Evolutionary conservation across 2,329 filamentous ascomycete species (phyloP).

Genomic region (Phialocephala subalpina): DNA sequence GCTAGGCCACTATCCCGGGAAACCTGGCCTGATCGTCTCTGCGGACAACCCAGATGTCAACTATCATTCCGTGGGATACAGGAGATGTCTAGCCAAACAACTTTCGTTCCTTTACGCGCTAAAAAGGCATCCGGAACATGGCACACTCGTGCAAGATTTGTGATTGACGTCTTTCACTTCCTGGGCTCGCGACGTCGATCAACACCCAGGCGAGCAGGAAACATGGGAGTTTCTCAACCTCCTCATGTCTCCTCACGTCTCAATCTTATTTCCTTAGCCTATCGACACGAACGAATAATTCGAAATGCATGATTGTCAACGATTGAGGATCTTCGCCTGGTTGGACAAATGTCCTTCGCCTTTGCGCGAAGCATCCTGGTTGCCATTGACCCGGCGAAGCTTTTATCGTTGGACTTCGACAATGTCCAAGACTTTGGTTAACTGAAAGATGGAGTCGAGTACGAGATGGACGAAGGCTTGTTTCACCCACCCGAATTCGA

Average conservation of each 20-base stretch:
- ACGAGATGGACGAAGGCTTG: background rate
- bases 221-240: background rate
- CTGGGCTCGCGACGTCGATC: background rate
- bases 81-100: background rate
- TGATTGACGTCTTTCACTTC: slow-evolving; percentile 8
- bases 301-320: background rate
- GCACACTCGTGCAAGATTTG: background rate
- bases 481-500: background rate
- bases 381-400: background rate
- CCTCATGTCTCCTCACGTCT: background rate
- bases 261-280: background rate
- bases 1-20: background rate
- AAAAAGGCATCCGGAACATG: background rate
- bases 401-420: slow-evolving; percentile 1
- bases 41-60: background rate
- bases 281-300: background rate
- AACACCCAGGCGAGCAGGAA: background rate
- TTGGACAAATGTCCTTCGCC: slow-evolving; percentile 4
- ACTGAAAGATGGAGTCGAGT: background rate
- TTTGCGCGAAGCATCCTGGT: background rate
- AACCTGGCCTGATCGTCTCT: background rate
- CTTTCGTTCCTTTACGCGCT: background rate
- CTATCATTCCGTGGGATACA: background rate
- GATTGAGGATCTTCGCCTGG: slow-evolving; percentile 5
- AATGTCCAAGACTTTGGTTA: background rate